Evolutionary conservation across 306 rosid genomes (phyloP), one percentile per base, ranked within the genome.

Genomic region (Rosa persica): DNA sequence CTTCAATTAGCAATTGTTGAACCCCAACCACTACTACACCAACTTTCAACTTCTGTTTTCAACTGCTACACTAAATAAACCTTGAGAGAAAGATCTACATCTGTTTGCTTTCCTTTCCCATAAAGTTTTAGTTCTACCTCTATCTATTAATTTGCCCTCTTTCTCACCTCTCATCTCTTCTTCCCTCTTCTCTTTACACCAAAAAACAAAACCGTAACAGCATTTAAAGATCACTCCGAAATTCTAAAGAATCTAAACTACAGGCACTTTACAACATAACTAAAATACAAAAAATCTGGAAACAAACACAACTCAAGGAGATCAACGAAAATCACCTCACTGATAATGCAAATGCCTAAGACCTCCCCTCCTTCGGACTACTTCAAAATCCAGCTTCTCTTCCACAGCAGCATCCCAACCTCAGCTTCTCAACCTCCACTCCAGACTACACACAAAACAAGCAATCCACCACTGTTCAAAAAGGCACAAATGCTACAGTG

Each of bases 331-430:
- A 11, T 38, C 66, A 87, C 86, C 84, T 76, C 70, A 19, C 79
- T 62, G 20, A 61, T 17, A 17, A 78, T 79, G 92, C 92, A 87
- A 86, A 89, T 86, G 90, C 83, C 85, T 78, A 88, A 87, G 88
- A 82, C 79, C 81, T 87, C 86, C 84, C 89, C 84, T 47, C 81
- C 81, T 75, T 72, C 61, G 11, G 51, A 78, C 87, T 74, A 87
- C 69, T 49, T 66, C 15, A 23, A 70, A 80, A 74, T 27, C 76
- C 81, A 34, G 77, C 58, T 82, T 71, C 75, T 72, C 70, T 57
- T 62, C 52, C 73, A 20, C 44, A 79, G 76, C 40, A 78, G 76
- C 84, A 81, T 72, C 78, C 74, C 64, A 46, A 27, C 73, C 76
- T 79, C 84, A 79, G 73, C 43, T 80, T 77, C 67, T 57, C 72